phyloP scores from a whole-genome alignment of 768 basidiomycete species.

The Cystofilobasidium ferigula region DNA sequence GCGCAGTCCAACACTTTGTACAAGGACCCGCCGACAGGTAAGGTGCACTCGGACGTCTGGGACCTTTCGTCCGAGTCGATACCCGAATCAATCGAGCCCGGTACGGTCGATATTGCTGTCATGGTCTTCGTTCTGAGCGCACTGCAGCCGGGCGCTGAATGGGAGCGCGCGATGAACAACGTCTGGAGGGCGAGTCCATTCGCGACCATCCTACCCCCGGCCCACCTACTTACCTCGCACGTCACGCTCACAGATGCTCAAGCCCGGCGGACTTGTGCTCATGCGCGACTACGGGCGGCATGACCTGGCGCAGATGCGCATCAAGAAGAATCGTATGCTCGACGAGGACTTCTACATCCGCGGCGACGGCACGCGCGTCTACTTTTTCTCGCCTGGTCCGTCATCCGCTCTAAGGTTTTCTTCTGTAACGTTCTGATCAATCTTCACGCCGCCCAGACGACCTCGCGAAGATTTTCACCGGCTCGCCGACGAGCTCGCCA shows the following conservation, averaged over 20 bases:
- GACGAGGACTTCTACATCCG: constrained; percentile 92
- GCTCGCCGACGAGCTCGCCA: constrained; percentile 37
- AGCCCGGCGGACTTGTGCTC: constrained; percentile 71
- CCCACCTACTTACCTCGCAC: too few species aligned
- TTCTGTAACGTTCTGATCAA: not conserved
- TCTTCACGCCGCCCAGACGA: constrained; percentile 48
- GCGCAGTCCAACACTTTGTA: constrained; percentile 65
- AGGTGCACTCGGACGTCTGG: constrained; percentile 75
- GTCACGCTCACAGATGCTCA: constrained; percentile 55
- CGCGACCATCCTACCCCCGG: not conserved
- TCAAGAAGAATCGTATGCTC: constrained; percentile 74
- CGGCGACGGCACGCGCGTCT: constrained; percentile 93
- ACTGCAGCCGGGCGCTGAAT: constrained; percentile 74
- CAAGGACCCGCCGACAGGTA: constrained; percentile 53
- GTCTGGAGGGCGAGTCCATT: constrained; percentile 52
- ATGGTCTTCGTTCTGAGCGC: constrained; percentile 90
- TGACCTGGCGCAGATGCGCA: constrained; percentile 80
- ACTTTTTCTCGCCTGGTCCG: constrained; percentile 82
- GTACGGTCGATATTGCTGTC: constrained; percentile 74
- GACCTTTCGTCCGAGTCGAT: constrained; percentile 61
- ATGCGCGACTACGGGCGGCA: constrained; percentile 83
- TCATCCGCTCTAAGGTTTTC: not conserved
- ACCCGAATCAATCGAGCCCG: constrained; percentile 54
- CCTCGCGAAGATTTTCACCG: constrained; percentile 67
- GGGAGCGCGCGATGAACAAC: constrained; percentile 70